These are phyloP conservation scores for Cladosporium sp. DNA, from an alignment of 2,329 filamentous ascomycete genomes.

Conservation along the genomic window DNA sequence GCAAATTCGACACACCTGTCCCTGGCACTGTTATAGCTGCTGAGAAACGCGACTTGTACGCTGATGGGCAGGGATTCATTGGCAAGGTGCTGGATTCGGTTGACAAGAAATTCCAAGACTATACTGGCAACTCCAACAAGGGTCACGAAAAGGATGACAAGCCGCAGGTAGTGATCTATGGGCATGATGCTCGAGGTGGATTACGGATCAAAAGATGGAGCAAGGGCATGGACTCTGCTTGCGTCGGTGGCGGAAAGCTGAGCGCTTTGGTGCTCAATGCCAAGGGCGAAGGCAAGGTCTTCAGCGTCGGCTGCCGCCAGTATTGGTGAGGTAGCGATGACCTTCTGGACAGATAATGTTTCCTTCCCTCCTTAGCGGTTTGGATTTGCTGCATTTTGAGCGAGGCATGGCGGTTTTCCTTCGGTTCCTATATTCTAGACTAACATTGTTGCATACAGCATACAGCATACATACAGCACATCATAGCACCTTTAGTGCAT, in stretches of 20 bases:
- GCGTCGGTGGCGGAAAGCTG: conserved; percentile 72
- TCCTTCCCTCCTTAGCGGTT: background rate
- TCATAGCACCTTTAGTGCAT: background rate
- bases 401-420: conserved; percentile 2
- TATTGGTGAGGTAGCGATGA: conserved; percentile 23
- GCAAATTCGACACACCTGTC: background rate
- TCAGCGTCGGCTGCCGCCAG: conserved; percentile 45
- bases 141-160: conserved; percentile 41
- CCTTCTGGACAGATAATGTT: background rate
- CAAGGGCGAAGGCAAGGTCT: conserved; percentile 37
- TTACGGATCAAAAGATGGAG: conserved; percentile 69
- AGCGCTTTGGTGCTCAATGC: conserved; percentile 75
- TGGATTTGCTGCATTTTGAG: conserved; percentile 11
- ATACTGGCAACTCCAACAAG: conserved; percentile 29
- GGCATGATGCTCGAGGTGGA: conserved; percentile 77
- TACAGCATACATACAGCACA: background rate
- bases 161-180: conserved; percentile 71
- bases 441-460: background rate
- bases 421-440: background rate
- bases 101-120: background rate
- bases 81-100: background rate
- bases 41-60: background rate
- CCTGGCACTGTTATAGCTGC: background rate
- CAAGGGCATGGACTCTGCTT: conserved; percentile 83
- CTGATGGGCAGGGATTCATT: background rate